phyloP scores from a whole-genome alignment of 148 eudicot genomes.

The Chenopodium berlandieri region DNA sequence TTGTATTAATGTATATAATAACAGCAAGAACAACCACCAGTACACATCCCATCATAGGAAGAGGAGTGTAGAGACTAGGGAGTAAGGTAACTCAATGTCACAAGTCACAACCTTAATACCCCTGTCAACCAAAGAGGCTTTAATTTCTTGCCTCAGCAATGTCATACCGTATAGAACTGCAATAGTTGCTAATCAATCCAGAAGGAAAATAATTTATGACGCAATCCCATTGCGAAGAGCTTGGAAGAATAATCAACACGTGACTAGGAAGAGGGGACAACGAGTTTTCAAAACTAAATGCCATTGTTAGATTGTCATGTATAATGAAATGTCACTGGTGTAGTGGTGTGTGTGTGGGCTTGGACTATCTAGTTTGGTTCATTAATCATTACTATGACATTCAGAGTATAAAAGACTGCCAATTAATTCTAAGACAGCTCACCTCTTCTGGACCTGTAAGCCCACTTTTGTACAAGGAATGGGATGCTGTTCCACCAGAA shows the following conservation, averaged over 20 bases:
- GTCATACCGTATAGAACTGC: background rate
- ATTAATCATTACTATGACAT: background rate
- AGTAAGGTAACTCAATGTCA: background rate
- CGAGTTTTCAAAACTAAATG: background rate
- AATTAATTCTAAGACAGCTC: constrained; percentile 3
- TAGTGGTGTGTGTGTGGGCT: background rate
- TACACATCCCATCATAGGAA: background rate
- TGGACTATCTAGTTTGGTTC: background rate
- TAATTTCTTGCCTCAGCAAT: background rate
- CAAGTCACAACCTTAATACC: background rate
- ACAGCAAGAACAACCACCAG: background rate
- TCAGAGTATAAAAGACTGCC: background rate
- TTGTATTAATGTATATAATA: no score
- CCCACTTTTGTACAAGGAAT: constrained; percentile 93
- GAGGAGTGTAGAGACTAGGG: background rate
- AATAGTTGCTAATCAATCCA: background rate
- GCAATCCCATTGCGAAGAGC: background rate
- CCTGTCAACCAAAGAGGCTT: background rate
- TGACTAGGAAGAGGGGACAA: background rate
- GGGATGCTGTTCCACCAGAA: constrained; percentile 82
- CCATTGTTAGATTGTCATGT: background rate
- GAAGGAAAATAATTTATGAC: background rate
- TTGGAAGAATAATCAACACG: background rate
- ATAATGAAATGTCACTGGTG: background rate
- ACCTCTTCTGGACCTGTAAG: constrained; percentile 96